Evolutionary conservation across 495 filamentous ascomycete genomes (phyloP).

Genomic region (Achaetomiella virescens): DNA sequence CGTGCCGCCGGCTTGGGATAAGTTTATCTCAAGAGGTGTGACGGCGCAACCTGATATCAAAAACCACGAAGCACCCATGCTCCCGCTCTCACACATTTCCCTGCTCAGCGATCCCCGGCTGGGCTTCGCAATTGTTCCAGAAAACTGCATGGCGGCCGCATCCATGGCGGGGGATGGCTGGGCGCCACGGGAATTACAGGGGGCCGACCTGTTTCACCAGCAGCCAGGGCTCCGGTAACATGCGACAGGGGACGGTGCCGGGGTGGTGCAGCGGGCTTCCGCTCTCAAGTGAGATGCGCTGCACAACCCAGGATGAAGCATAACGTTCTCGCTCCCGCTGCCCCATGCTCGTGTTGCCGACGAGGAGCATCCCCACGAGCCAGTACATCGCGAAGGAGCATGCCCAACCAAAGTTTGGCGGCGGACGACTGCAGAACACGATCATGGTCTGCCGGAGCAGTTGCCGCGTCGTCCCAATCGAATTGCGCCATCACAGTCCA

Average conservation of each 20-base stretch:
- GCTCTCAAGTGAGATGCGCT: slow-evolving; percentile 9
- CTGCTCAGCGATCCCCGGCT: slow-evolving; percentile 9
- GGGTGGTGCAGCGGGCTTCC: slow-evolving; percentile 26
- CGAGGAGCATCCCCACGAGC: not conserved
- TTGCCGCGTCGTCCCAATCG: not conserved
- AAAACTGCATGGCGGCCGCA: slow-evolving; percentile 31
- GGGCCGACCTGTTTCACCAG: slow-evolving; percentile 36
- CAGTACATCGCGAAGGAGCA: slow-evolving; percentile 10
- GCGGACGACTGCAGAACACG: slow-evolving; percentile 24
- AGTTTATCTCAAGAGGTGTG: slow-evolving; percentile 3
- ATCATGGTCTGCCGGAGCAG: not conserved
- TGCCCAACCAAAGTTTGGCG: slow-evolving; percentile 21
- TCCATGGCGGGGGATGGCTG: slow-evolving; percentile 25
- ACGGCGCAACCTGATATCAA: not conserved
- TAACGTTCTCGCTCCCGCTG: slow-evolving; percentile 2
- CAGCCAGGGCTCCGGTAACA: slow-evolving; percentile 30
- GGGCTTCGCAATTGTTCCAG: slow-evolving; percentile 32
- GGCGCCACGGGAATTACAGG: slow-evolving; percentile 30
- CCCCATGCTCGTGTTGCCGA: slow-evolving; percentile 11
- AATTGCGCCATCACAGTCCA: slow-evolving; percentile 6
- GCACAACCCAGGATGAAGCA: slow-evolving; percentile 11
- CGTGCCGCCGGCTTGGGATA: not conserved
- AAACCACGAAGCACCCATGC: slow-evolving; percentile 2
- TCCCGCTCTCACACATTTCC: slow-evolving; percentile 5
- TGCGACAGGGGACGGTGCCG: slow-evolving; percentile 30